Evolutionary conservation across 2,329 filamentous ascomycete species (phyloP).

Genomic region (Aureobasidium sp.): DNA sequence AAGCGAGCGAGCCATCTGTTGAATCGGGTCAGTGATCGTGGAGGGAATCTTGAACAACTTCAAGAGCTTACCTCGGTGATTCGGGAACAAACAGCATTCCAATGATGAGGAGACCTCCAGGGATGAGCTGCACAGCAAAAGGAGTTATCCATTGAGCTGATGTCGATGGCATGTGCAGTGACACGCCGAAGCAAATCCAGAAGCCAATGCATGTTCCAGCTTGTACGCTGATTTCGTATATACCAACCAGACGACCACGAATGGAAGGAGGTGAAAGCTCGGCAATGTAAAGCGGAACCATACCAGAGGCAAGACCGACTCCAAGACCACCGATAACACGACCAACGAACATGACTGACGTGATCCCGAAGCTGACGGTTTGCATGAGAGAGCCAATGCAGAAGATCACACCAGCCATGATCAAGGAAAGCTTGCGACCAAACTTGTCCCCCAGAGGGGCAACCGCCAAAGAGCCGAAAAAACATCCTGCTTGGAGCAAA

Average conservation of each 20-base stretch:
- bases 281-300: conserved; percentile 32
- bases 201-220: conserved; percentile 31
- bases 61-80: too few species aligned
- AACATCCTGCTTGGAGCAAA: conserved; percentile 19
- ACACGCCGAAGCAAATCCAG: conserved; percentile 33
- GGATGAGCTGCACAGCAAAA: conserved; percentile 30
- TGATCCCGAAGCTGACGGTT: conserved; percentile 44
- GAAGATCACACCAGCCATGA: conserved; percentile 18
- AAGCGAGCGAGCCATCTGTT: conserved; percentile 26
- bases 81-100: conserved; percentile 28
- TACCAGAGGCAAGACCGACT: conserved; percentile 28
- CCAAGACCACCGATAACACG: conserved; percentile 19
- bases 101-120: conserved; percentile 27
- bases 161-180: conserved; percentile 23
- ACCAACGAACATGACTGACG: conserved; percentile 37
- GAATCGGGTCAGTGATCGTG: too few species aligned
- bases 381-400: conserved; percentile 20
- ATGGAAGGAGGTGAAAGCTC: conserved; percentile 30
- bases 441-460: conserved; percentile 16
- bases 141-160: conserved; percentile 26
- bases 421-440: conserved; percentile 16
- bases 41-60: too few species aligned
- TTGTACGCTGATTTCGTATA: conserved; percentile 30
- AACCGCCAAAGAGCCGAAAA: conserved; percentile 19
- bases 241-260: conserved; percentile 30